phyloP scores from a whole-genome alignment of 495 filamentous ascomycete genomes.

The Astrocystis sublimbata region DNA sequence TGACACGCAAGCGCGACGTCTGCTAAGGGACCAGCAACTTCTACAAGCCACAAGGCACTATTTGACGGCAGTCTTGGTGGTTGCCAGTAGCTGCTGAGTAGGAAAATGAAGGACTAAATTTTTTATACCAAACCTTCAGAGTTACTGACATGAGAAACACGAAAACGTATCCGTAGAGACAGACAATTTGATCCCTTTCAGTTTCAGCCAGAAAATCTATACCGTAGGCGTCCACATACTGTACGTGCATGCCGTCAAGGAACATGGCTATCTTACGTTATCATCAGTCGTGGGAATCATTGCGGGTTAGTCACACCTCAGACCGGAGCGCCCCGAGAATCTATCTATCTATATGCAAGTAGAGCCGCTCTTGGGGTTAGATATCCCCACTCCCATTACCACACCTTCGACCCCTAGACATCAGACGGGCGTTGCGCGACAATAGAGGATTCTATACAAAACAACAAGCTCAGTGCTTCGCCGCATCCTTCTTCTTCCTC shows the following conservation, averaged over 20 bases:
- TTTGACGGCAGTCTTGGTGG: background rate
- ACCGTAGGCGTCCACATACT: background rate
- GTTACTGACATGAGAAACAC: no score
- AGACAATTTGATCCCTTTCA: no score
- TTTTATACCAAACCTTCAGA: background rate
- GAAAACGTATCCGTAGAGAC: no score
- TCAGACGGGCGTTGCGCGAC: no score
- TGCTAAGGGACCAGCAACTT: background rate
- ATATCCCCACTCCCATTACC: background rate
- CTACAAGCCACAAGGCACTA: no score
- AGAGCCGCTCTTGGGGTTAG: background rate
- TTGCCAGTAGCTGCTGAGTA: background rate
- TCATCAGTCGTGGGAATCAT: constrained; percentile 10
- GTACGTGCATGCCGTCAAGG: background rate
- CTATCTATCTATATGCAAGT: background rate
- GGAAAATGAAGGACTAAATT: background rate
- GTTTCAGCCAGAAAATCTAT: background rate
- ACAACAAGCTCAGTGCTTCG: background rate
- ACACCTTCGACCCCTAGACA: background rate
- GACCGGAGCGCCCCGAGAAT: background rate
- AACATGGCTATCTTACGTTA: background rate
- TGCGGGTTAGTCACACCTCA: background rate
- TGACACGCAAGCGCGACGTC: background rate
- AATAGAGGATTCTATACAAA: background rate
- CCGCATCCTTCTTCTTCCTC: constrained; percentile 30